Conservation (phyloP, 202 grass and related monocot genomes). For the Dendrocalamus latiflorus region DNA sequence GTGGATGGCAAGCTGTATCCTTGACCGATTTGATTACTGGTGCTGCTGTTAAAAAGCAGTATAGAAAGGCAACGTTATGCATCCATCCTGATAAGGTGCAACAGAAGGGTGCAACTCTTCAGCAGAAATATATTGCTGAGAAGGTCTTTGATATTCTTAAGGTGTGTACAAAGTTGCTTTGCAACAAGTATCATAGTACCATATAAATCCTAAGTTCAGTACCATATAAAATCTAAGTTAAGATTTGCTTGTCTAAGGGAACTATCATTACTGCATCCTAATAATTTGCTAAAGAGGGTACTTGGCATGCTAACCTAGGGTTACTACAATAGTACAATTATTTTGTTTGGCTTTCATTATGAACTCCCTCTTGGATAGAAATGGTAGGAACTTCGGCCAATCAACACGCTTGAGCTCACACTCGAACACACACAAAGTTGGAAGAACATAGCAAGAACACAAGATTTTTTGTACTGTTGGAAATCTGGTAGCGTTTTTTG, state of each 20-base stretch:
- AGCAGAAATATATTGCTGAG: conserved; percentile 93
- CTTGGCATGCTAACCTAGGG: neutral
- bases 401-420: too few relatives aligned
- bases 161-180: conserved; percentile 46
- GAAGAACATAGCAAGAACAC: too few relatives aligned
- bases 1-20: conserved; percentile 88
- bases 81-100: conserved; percentile 99
- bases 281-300: neutral
- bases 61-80: conserved; percentile 89
- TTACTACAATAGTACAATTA: neutral
- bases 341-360: neutral
- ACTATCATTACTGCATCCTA: conserved; percentile 5
- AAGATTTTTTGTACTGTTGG: too few relatives aligned
- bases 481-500: too few relatives aligned
- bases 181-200: conserved; percentile 22
- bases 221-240: neutral
- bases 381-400: too few relatives aligned
- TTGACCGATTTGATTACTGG: conserved; percentile 92
- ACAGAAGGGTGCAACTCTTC: conserved; percentile 91
- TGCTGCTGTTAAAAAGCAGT: conserved; percentile 87
- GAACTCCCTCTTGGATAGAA: neutral
- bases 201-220: neutral
- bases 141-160: conserved; percentile 99
- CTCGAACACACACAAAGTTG: too few relatives aligned
- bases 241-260: neutral